These are phyloP conservation scores for Geotrichum candidum DNA, from an alignment of 1,139 yeast genomes.

Conservation along the genomic window DNA sequence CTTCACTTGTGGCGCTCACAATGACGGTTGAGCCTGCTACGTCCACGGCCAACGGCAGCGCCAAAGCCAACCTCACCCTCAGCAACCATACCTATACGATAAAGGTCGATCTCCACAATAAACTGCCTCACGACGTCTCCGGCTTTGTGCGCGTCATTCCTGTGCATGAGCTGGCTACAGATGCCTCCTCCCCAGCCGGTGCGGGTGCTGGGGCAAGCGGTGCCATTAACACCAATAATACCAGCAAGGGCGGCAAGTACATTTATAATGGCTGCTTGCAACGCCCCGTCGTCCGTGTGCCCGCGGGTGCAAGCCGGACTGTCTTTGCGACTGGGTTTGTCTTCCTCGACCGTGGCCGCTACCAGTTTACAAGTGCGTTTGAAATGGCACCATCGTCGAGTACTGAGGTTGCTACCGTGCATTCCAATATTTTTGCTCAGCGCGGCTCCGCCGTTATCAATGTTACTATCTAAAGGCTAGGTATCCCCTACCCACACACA, in stretches of 20 bases:
- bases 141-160: background rate
- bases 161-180: background rate
- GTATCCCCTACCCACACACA: no score
- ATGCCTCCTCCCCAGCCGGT: background rate
- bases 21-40: background rate
- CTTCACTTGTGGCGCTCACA: background rate
- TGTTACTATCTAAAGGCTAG: background rate
- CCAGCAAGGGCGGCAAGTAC: constrained; percentile 26
- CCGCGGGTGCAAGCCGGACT: constrained; percentile 40
- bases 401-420: background rate
- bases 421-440: background rate
- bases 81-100: background rate
- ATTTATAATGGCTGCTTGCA: constrained; percentile 61
- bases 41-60: background rate
- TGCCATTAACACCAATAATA: constrained; percentile 3
- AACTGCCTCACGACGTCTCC: background rate
- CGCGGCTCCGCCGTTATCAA: background rate
- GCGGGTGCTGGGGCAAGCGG: background rate
- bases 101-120: background rate
- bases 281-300: constrained; percentile 41
- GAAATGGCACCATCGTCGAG: constrained; percentile 36
- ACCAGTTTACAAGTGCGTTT: constrained; percentile 70
- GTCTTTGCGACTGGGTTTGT: constrained; percentile 48
- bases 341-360: constrained; percentile 63
- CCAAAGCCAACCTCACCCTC: background rate